Conservation (phyloP, 768 basidiomycete genomes). For the Rhodotorula graminis region DNA sequence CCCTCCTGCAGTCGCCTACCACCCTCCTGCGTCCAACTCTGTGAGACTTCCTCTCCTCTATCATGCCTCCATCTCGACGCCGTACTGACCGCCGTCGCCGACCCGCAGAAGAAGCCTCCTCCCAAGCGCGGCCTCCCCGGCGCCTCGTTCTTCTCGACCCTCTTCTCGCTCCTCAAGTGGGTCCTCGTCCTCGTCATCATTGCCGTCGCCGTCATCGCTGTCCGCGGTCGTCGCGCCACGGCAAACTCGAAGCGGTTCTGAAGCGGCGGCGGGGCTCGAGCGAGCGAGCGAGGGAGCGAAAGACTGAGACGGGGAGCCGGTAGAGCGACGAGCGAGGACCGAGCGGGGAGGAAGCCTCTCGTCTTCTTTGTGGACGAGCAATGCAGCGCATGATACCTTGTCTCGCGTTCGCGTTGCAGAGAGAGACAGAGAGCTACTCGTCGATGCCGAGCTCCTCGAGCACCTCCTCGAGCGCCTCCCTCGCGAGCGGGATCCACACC, state of each 20-base stretch:
- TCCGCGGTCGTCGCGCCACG: conserved; percentile 29
- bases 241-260: conserved; percentile 40
- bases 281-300: too few relatives aligned
- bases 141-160: conserved; percentile 32
- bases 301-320: too few relatives aligned
- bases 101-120: conserved; percentile 17
- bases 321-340: too few relatives aligned
- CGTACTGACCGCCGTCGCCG: neutral
- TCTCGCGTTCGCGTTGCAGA: neutral
- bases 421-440: conserved; percentile 5
- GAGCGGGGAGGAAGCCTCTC: too few relatives aligned
- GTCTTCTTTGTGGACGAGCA: neutral
- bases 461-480: conserved; percentile 59
- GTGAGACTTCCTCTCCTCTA: neutral
- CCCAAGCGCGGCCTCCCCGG: conserved; percentile 17
- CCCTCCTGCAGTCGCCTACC: conserved; percentile 32
- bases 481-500: conserved; percentile 81
- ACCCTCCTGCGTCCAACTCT: conserved; percentile 19
- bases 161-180: conserved; percentile 42
- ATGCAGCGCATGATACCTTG: conserved; percentile 1
- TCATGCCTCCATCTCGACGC: neutral
- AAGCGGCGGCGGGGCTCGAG: too few relatives aligned
- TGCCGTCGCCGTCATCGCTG: conserved; percentile 35
- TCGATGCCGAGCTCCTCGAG: conserved; percentile 43
- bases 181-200: conserved; percentile 37